Evolutionary conservation across 2,329 filamentous ascomycete genomes (phyloP), one percentile per base, ranked within the genome.

Genomic region (Xylaria arbuscula): DNA sequence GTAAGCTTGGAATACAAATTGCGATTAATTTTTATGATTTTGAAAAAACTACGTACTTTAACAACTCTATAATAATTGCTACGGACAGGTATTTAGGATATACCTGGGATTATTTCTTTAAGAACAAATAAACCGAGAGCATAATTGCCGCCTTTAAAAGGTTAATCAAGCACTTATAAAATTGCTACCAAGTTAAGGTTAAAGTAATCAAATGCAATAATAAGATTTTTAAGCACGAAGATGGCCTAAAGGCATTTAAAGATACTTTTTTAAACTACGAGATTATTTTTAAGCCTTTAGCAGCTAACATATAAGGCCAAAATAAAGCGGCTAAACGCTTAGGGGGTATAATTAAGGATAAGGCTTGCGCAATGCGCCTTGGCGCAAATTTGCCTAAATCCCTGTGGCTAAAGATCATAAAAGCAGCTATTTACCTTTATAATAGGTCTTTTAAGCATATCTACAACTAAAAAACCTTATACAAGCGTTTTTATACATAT

Each of bases 11-110:
- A 48, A 19, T 48, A 19, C 9, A 48, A 48, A 48, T 48, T 48
- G 10, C n/a, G 19, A 48, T 48, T 48, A 48, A 48, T 48, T 48
- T 48, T 48, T 48, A 48, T 48, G 19, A 48, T 22, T 48, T 48
- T 9, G 22, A 48, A 48, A 48, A 48, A 13, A 48, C n/a, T 48
- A 48, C 10, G 9, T 48, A 48, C 7, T 48, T 48, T 19, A 48
- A 48, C 22, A 48, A 48, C 3, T 48, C 19, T 19, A 48, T 48
- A 48, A 48, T 48, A 48, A 48, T 48, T 48, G 7, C 7, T 48
- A 48, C 10, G 19, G 9, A 48, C n/a, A 48, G 19, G 19, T 48
- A 48, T 48, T 48, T 48, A 38, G 9, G 9, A 38, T 38, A 38
- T 38, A 38, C 8, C 8, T 38, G 9, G 8, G 8, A 38, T 38